Evolutionary conservation across 176 grass and related monocot species (phyloP), one percentile per base, ranked within the genome.

Genomic region (Carex scoparia): DNA sequence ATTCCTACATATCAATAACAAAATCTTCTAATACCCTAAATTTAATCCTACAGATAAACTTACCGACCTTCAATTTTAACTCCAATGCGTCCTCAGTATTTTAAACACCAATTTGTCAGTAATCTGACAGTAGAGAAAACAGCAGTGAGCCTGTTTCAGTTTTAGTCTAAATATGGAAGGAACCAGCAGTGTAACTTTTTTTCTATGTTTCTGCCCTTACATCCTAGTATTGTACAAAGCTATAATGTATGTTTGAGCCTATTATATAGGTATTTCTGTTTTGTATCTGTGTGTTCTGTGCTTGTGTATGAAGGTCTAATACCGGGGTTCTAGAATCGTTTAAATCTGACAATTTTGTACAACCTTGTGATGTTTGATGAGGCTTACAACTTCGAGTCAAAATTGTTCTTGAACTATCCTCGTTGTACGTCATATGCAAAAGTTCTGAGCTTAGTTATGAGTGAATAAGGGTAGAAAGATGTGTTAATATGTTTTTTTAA

Each of bases 1-100:
- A 16, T 85, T 58, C 0, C 44, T 89, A 87, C 48, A 67, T 23
- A 83, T 63, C 83, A 56, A 33, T 57, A 31, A 56, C 23, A 13
- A 75, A 78, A 15, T 78, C 11, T 78, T 5, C 51, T 57, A n/a
- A 57, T 56, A 16, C 10, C 73, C 53, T 32, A 55, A 57, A 56
- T 75, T 18, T 53, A 57, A 78, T 56, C 11, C 27, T 57, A 78
- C 4, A 75, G 14, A 15, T 12, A 75, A 38, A 44, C 4, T 71
- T 33, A 44, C 48, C 16, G 33, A 56, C 49, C 19, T 56, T 78
- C 1, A 28, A 78, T 56, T 32, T 56, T 57, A 7, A 7, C 73
- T 54, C 49, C 53, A 78, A 78, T 33, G 4, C 32, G 23, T n/a
- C 7, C 37, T 56, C 28, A 14, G 44, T 78, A 70, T 70, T 70